Evolutionary conservation across 2,329 filamentous ascomycete genomes (phyloP).

Genomic region (Orbilia blumenaviensis): DNA sequence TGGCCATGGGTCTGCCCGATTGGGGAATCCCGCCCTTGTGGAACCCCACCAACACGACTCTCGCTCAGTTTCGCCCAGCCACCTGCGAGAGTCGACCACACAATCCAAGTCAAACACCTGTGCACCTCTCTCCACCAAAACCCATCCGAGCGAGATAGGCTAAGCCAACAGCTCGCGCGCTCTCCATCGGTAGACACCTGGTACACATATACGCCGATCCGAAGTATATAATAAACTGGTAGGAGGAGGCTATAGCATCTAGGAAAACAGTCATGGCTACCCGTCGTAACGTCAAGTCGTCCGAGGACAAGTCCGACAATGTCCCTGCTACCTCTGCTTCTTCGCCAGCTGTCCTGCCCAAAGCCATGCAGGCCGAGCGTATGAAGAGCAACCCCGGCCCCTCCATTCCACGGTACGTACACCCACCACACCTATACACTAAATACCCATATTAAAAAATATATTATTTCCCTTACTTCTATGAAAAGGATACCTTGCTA

Average conservation of each 20-base stretch:
- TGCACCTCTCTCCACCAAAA: not conserved
- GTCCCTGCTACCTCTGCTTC: conserved; percentile 68
- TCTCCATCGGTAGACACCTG: too few species aligned
- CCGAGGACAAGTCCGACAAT: conserved; percentile 72
- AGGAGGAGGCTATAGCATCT: too few species aligned
- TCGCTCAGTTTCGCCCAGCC: not conserved
- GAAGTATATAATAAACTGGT: too few species aligned
- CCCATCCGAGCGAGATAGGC: too few species aligned
- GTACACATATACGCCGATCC: too few species aligned
- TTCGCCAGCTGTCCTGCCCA: conserved; percentile 60
- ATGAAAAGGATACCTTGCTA: too few species aligned
- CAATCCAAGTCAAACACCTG: not conserved
- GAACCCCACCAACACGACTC: not conserved
- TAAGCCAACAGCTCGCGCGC: too few species aligned
- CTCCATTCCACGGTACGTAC: conserved; percentile 79
- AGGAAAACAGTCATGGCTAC: conserved; percentile 69
- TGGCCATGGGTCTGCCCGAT: not conserved
- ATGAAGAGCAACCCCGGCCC: conserved; percentile 69
- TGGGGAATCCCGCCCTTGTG: not conserved
- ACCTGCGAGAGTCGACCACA: not conserved
- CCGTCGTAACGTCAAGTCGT: conserved; percentile 69
- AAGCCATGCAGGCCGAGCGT: conserved; percentile 60
- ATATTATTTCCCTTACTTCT: too few species aligned
- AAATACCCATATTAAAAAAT: not conserved
- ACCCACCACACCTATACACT: conserved; percentile 59